Evolutionary conservation across 805 yeast species (phyloP), one percentile per base, ranked within the genome.

Genomic region (Saccharomyces kudriavzevii): DNA sequence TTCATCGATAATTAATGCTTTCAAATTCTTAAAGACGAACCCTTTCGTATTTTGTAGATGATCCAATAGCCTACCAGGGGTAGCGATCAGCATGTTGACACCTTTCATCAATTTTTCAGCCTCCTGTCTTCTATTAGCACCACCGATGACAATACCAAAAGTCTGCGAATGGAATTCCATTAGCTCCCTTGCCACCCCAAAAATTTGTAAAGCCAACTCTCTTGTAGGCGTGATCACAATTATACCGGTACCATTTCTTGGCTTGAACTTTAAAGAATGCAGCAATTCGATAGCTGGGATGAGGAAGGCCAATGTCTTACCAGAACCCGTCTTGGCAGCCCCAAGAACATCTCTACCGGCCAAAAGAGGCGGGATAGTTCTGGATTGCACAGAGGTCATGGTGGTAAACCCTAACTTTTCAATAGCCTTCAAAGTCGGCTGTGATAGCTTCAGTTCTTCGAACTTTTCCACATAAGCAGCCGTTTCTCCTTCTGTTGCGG

Each of bases 261-360:
- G 98, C 73, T 92, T 94, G 77, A 91, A 94, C 69, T 87, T 89
- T 64, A 94, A 78, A 17, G 96, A 84, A 67, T 91, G 87, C 52
- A 94, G 77, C 74, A 90, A 75, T 73, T 94, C 99, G 59, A 94
- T 85, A 30, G 99, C 99, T 13, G 99, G 99, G 56, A 94, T 80
- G 65, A 94, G 76, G 63, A 94, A 94, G 9, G 99, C 98, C 56
- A 95, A 75, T 0, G 99, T 94, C 75, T 94, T 94, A 69, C 99
- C 99, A 1, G 97, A 90, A 52, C 99, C 99, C 2, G 99, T 94
- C 74, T 91, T 92, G 54, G 99, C 99, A n/a, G 99, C 99, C 60
- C 99, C 99, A 52, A 94, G 78, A 22, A 95, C 98, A 72, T 94
- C 99, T 62, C 92, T 82, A 47, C 99, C 99, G 0, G 98, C 97